Evolutionary conservation across 345 rosid species (phyloP).

Genomic region (Angophora floribunda): DNA sequence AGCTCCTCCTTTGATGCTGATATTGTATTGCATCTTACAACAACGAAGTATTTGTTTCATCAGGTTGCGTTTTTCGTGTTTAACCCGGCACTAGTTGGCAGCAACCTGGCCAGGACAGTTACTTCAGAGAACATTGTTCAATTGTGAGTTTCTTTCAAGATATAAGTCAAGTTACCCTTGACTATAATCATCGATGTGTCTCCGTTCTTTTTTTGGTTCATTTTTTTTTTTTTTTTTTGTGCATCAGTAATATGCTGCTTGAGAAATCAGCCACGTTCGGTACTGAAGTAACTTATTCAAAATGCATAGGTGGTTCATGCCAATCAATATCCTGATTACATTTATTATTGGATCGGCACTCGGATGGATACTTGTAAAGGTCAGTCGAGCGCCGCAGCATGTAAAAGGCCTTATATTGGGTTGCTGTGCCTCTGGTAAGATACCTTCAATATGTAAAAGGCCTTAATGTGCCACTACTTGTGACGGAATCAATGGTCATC

Average conservation of each 20-base stretch:
- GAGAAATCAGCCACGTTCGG: not conserved
- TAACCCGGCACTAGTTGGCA: constrained; percentile 29
- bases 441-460: not conserved
- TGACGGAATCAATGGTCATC: not conserved
- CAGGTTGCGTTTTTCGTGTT: constrained; percentile 32
- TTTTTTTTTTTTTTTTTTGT: too few species aligned
- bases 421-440: constrained; percentile 39
- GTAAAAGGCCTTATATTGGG: constrained; percentile 41
- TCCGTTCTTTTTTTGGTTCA: not conserved
- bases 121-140: constrained; percentile 18
- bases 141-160: constrained; percentile 20
- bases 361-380: constrained; percentile 34
- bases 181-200: not conserved
- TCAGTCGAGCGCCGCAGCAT: constrained; percentile 28
- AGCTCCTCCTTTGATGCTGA: not conserved
- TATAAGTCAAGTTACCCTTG: not conserved
- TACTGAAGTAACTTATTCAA: not conserved
- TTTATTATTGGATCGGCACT: constrained; percentile 32
- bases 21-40: not conserved
- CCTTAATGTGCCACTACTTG: not conserved
- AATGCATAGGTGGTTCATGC: constrained; percentile 48
- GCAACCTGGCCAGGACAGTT: constrained; percentile 28
- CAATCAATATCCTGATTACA: constrained; percentile 28
- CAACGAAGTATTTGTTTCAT: not conserved
- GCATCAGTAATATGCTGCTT: not conserved